Evolutionary conservation across 176 grass and related monocot genomes (phyloP), one percentile per base, ranked within the genome.

Genomic region (Pharus latifolius): DNA sequence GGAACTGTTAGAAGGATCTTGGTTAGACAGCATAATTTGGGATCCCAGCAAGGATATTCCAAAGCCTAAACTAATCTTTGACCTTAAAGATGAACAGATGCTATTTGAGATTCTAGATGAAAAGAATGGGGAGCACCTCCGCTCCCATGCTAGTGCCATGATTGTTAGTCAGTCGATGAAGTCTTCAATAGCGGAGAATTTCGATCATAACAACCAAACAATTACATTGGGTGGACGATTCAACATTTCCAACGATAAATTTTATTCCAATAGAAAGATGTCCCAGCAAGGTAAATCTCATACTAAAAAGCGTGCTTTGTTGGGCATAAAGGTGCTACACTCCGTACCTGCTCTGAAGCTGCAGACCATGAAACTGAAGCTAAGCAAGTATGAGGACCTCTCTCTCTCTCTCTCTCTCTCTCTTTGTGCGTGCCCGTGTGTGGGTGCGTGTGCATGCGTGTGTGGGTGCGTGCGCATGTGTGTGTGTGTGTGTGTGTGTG

Each of bases 11-110:
- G 86, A 91, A 56, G 87, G 94, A 48, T 85, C 89, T 78, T 98
- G 94, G 94, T 56, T 98, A 30, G 87, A 93, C 35, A 75, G 82
- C 70, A 93, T 98, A 74, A 85, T 98, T 53, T 98, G 94, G 94
- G 90, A 91, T 63, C 60, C 72, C 46, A 69, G 49, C 56, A 84
- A 85, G 63, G 74, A 58, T 80, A 68, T 61, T 67, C 78, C 81
- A 61, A 93, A 93, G 77, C 78, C 87, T 67, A 98, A 91, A 85
- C 63, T 98, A 35, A 98, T 98, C 41, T 65, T 93, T 85, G 95
- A 98, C 56, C 85, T 98, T 58, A 88, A 75, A 88, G 95, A 98
- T 72, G 87, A 98, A 29, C 95, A 91, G 42, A 98, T 98, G 95
- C 84, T 98, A 75, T 98, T 98, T 63, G 90, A 98, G 82, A 82